A percentile compares a stretch with the other conserved stretches of the same genome.
Conservation (phyloP, 306 rosid species). For the Herpetospermum pedunculosum region DNA sequence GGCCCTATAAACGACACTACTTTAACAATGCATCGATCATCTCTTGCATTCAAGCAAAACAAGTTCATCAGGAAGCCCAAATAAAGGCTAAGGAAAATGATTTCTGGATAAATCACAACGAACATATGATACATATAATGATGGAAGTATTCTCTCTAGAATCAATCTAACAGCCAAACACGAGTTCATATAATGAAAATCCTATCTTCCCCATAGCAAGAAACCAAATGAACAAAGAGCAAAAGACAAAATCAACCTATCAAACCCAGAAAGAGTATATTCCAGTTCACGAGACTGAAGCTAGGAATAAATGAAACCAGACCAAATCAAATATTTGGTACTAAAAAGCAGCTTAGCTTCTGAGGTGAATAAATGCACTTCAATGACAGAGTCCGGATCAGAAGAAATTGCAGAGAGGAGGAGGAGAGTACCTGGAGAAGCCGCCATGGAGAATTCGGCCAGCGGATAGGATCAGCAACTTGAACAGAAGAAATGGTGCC, state of each 20-base stretch:
- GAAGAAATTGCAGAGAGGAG: neutral
- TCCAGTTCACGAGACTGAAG: neutral
- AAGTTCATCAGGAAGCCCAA: neutral
- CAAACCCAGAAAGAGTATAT: neutral
- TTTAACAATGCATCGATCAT: neutral
- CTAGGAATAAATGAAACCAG: neutral
- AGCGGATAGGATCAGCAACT: constrained; percentile 64
- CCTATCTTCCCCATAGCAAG: neutral
- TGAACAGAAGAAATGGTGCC: constrained; percentile 86
- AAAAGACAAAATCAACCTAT: neutral
- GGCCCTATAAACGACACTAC: neutral
- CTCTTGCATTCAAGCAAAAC: neutral
- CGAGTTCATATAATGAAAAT: neutral
- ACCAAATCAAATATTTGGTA: neutral
- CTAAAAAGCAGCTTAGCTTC: neutral
- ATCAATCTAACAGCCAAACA: neutral
- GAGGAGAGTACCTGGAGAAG: constrained; percentile 66
- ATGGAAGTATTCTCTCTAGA: neutral
- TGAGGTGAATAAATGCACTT: neutral
- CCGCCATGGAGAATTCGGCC: constrained; percentile 99
- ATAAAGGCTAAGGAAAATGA: neutral
- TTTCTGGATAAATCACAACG: neutral
- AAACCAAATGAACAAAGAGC: neutral
- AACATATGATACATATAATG: neutral
- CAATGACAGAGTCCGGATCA: neutral